Base-by-base conservation (phyloP, 495 filamentous ascomycete species). In the Glutinoglossum americanum region DNA sequence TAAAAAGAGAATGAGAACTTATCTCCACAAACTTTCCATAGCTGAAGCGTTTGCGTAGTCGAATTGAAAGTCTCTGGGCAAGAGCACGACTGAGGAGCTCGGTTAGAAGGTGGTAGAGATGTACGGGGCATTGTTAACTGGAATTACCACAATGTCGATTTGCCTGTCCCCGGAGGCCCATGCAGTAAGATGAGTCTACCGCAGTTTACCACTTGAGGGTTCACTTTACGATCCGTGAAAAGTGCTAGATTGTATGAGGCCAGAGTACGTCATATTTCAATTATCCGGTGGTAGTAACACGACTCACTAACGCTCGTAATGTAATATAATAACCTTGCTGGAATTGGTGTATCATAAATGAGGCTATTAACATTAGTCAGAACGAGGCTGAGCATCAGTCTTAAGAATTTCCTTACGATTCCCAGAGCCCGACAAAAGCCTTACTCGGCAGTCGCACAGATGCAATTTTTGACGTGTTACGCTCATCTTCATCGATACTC, bases 141-240 rank as follows among this genome's bases (percentile, higher is more conserved):
- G 27, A 53, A 32, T 13, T 57, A 65, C 67, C 71, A 76, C 8
- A 77, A 62, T 23, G 68, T 73, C 8, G 71, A 73, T 59, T 80
- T 80, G 11, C 76, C 76, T 13, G 72, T 75, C 1, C 77, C 77
- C 10, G 77, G 73, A n/a, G 77, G 76, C 0, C 77, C 77, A 64
- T 76, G 69, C 28, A 80, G 67, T 17, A 80, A 64, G 10, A 78
- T 60, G 1, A 71, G 45, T 19, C 61, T 59, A 60, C 65, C 65
- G 65, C 62, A 67, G 49, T 62, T 66, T 30, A 70, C 59, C 19
- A 62, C 51, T 65, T 64, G 10, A 66, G 62, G 23, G 25, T 57
- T 27, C 54, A 61, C 39, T 60, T 56, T 44, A 57, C 59, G 51
- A 63, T 67, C 41, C 13, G 56, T 56, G 35, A 58, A 47, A 6